phyloP scores from a whole-genome alignment of 305 asterid species.

The Lippia alba region DNA sequence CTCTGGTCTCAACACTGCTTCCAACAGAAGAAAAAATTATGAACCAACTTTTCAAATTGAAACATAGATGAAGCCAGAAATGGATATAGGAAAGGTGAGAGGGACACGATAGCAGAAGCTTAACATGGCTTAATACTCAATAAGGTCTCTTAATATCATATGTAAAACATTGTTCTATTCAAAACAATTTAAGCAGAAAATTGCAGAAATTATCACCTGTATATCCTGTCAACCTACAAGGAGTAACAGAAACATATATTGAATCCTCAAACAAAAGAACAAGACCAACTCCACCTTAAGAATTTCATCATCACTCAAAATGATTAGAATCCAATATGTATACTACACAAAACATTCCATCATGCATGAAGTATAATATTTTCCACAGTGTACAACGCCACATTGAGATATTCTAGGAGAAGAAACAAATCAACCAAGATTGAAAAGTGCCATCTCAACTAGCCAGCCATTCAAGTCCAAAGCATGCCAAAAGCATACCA shows the following conservation, averaged over 20 bases:
- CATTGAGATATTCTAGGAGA: neutral
- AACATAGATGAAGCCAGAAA: too few relatives aligned
- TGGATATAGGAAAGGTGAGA: too few relatives aligned
- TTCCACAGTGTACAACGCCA: neutral
- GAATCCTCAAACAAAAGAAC: conserved; percentile 3
- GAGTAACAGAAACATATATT: neutral
- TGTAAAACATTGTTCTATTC: neutral
- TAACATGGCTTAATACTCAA: conserved; percentile 1
- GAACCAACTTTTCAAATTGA: too few relatives aligned
- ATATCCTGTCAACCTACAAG: too few relatives aligned
- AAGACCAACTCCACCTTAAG: neutral
- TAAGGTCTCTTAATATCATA: neutral
- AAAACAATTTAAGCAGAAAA: neutral
- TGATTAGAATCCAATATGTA: neutral
- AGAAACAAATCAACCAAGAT: neutral
- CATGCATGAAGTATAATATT: neutral
- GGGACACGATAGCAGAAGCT: neutral
- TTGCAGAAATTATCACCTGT: conserved; percentile 1
- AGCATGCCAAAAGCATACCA: neutral
- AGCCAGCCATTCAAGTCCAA: conserved; percentile 5
- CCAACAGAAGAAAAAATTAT: neutral
- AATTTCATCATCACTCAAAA: conserved; percentile 19
- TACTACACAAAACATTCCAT: neutral
- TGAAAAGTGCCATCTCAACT: neutral
- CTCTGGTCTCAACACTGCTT: neutral